phyloP scores from a whole-genome alignment of 2,329 filamentous ascomycete species.

The Verticillium tricorpus region DNA sequence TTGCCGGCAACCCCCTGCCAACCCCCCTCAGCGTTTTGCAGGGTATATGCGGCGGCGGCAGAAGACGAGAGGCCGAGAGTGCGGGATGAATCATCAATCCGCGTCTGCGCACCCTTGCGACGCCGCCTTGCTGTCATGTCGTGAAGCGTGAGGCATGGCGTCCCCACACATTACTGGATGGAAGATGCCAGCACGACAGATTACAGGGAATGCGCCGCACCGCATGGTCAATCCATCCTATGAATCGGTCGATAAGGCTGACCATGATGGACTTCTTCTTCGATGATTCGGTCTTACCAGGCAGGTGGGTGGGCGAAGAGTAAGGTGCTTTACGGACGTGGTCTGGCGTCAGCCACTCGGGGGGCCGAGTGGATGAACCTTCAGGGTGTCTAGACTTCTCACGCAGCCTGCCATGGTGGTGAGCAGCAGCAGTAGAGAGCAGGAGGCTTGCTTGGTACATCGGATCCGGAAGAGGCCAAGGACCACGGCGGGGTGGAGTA shows the following conservation, averaged over 20 bases:
- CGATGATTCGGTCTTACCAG: not conserved
- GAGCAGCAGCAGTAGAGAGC: not conserved
- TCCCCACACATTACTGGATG: not conserved
- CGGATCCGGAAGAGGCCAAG: not conserved
- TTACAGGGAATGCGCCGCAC: not conserved
- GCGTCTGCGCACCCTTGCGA: not conserved
- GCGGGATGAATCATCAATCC: not conserved
- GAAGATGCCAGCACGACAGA: not conserved
- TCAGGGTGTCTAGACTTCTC: not conserved
- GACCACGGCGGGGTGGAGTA: not conserved
- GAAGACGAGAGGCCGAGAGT: not conserved
- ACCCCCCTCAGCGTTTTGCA: not conserved
- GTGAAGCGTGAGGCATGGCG: not conserved
- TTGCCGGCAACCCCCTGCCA: not conserved
- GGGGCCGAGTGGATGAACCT: not conserved
- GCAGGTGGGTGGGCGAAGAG: not conserved
- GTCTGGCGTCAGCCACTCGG: not conserved
- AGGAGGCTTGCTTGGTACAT: not conserved
- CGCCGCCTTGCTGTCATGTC: not conserved
- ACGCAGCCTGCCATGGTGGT: not conserved
- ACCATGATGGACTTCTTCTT: not conserved
- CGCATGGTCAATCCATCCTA: not conserved
- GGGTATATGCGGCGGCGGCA: not conserved
- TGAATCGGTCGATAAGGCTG: not conserved
- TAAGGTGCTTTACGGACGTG: not conserved